These are phyloP conservation scores for Exophiala aquamarina DNA, from an alignment of 2,329 filamentous ascomycete species.

Conservation along the genomic window DNA sequence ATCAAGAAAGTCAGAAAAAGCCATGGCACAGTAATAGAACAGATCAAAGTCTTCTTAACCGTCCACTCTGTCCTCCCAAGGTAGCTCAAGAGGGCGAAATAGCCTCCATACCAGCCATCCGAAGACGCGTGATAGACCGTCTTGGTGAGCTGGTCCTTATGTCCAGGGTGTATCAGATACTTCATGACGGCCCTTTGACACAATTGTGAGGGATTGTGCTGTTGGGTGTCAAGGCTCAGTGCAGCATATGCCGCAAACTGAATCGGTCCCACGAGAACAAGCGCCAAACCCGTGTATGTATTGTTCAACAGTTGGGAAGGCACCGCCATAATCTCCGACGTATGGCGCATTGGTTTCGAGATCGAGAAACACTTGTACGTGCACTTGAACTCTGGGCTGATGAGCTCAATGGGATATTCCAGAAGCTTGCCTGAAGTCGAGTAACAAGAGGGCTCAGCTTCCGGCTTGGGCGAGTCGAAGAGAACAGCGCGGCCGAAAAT, in stretches of 20 bases:
- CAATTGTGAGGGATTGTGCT: slow-evolving; percentile 25
- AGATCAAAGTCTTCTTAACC: slow-evolving; percentile 10
- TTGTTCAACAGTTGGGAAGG: slow-evolving; percentile 23
- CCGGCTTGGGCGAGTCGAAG: slow-evolving; percentile 18
- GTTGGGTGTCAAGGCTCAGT: slow-evolving; percentile 21
- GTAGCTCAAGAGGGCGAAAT: slow-evolving; percentile 28
- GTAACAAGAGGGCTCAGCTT: slow-evolving; percentile 27
- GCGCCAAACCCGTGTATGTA: slow-evolving; percentile 20
- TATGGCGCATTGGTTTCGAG: slow-evolving; percentile 26
- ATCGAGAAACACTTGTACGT: slow-evolving; percentile 30
- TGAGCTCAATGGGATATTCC: slow-evolving; percentile 20
- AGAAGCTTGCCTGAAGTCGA: slow-evolving; percentile 26
- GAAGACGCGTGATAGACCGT: slow-evolving; percentile 29
- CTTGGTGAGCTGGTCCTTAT: slow-evolving; percentile 21
- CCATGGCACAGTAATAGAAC: slow-evolving; percentile 21
- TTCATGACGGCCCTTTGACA: slow-evolving; percentile 26
- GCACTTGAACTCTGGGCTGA: slow-evolving; percentile 29
- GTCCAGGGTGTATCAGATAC: slow-evolving; percentile 21
- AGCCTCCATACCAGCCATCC: slow-evolving; percentile 30
- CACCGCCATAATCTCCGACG: slow-evolving; percentile 26
- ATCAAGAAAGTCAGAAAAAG: slow-evolving; percentile 28
- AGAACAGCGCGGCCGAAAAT: slow-evolving; percentile 26
- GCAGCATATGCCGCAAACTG: slow-evolving; percentile 30
- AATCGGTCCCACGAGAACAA: slow-evolving; percentile 25
- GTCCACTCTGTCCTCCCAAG: slow-evolving; percentile 15